phyloP scores from a whole-genome alignment of 352 stramenopile species.

The Globisporangium nagaii region DNA sequence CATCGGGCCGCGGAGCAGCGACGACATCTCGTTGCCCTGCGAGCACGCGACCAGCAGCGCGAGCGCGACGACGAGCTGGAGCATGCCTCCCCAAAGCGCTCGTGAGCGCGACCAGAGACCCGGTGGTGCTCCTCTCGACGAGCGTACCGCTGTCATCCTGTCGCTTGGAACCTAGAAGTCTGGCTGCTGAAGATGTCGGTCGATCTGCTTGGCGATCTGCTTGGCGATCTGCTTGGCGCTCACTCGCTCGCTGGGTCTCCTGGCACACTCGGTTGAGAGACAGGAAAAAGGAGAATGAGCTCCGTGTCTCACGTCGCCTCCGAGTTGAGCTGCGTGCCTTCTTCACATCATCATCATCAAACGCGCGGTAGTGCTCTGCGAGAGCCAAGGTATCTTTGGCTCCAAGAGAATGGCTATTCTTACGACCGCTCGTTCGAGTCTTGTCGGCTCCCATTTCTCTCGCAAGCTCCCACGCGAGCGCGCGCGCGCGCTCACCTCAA shows the following conservation, averaged over 20 bases:
- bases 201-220: no score
- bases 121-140: neutral
- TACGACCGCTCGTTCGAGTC: neutral
- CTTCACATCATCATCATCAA: no score
- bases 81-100: neutral
- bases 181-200: no score
- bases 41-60: neutral
- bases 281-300: neutral
- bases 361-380: no score
- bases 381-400: neutral
- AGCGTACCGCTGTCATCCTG: neutral
- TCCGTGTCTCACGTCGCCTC: no score
- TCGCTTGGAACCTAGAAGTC: neutral
- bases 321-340: no score
- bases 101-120: neutral
- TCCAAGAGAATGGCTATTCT: neutral
- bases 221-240: no score
- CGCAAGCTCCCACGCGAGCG: no score
- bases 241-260: neutral
- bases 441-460: neutral
- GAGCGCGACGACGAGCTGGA: neutral
- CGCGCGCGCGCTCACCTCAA: no score
- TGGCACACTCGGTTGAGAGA: neutral
- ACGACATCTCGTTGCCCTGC: neutral
- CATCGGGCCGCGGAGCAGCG: neutral